phyloP scores from a whole-genome alignment of 2,329 filamentous ascomycete genomes.

The Aspergillus intermedius region DNA sequence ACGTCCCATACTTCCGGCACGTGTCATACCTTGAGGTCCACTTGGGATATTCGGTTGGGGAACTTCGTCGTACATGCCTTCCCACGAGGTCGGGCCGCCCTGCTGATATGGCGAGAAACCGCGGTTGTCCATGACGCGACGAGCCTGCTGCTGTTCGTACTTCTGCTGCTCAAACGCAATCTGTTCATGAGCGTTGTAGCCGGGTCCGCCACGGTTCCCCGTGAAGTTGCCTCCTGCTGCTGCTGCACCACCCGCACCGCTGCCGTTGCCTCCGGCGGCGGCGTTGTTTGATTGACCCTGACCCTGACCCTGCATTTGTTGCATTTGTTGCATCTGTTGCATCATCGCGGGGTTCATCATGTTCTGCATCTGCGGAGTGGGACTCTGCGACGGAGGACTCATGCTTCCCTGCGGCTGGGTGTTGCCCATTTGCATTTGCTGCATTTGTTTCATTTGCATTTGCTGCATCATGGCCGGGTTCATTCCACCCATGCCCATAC shows the following conservation, averaged over 20 bases:
- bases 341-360: constrained; percentile 68
- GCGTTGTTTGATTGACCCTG: constrained; percentile 28
- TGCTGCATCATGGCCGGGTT: constrained; percentile 70
- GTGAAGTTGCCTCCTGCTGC: constrained; percentile 39
- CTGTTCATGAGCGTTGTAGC: constrained; percentile 65
- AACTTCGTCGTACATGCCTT: constrained; percentile 97
- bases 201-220: constrained; percentile 42
- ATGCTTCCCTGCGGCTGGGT: constrained; percentile 28
- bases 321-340: constrained; percentile 68
- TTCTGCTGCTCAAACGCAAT: constrained; percentile 72
- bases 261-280: constrained; percentile 14
- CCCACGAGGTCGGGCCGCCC: constrained; percentile 78
- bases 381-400: constrained; percentile 30
- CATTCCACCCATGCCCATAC: constrained; percentile 59
- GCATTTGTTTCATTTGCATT: constrained; percentile 53
- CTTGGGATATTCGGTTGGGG: constrained; percentile 67
- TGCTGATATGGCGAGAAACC: constrained; percentile 41
- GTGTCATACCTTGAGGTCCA: constrained; percentile 44
- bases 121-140: constrained; percentile 43
- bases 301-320: constrained; percentile 42
- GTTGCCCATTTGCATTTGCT: constrained; percentile 53
- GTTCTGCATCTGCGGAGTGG: constrained; percentile 51
- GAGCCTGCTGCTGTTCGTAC: constrained; percentile 63
- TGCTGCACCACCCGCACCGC: constrained; percentile 38
- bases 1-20: constrained; percentile 36